Evolutionary conservation across 148 eudicot species (phyloP).

Genomic region (Rhododendron henanense): DNA sequence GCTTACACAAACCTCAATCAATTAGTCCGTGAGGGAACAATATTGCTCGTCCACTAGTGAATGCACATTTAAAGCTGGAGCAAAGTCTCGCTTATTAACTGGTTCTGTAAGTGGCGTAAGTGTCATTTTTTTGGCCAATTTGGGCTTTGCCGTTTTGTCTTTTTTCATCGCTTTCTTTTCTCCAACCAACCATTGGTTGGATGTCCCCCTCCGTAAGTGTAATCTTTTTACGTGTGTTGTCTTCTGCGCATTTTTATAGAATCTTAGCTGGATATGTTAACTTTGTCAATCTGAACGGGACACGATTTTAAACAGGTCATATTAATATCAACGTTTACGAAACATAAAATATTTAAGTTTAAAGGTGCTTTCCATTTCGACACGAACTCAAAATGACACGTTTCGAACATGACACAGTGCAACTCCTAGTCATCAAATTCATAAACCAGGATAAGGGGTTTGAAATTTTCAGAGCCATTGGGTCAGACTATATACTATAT

Average conservation of each 20-base stretch:
- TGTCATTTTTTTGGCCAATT: too few species aligned
- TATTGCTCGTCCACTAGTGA: neutral
- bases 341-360: too few species aligned
- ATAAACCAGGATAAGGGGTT: neutral
- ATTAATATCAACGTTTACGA: neutral
- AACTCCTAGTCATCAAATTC: neutral
- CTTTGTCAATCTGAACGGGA: neutral
- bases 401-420: neutral
- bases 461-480: conserved; percentile 22
- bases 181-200: too few species aligned
- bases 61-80: neutral
- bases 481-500: neutral
- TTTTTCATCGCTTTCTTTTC: too few species aligned
- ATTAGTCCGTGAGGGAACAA: neutral
- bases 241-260: neutral
- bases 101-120: neutral
- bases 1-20: neutral
- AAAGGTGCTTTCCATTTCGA: neutral
- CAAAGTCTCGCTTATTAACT: neutral
- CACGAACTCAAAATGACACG: neutral
- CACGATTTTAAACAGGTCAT: neutral
- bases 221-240: neutral
- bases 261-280: neutral
- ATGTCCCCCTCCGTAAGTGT: too few species aligned
- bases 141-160: too few species aligned